These are phyloP conservation scores for Samsoniella hepiali DNA, from an alignment of 2,329 filamentous ascomycete species.

Conservation along the genomic window DNA sequence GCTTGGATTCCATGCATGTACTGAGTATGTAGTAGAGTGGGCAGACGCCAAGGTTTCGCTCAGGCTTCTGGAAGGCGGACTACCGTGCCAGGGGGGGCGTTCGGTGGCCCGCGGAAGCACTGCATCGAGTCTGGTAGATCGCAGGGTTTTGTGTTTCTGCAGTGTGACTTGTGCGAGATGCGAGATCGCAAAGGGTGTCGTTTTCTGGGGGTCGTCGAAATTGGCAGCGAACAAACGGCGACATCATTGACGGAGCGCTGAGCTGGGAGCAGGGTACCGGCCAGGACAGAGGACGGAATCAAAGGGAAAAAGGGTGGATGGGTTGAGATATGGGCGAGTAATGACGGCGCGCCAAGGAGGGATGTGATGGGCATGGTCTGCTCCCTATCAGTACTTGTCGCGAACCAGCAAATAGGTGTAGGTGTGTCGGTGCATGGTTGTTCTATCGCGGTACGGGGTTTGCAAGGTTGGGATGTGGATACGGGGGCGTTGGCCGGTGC, in stretches of 20 bases:
- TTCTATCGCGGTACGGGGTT: constrained; percentile 19
- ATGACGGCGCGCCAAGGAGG: neutral
- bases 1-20: neutral
- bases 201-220: neutral
- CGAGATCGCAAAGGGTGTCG: neutral
- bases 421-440: neutral
- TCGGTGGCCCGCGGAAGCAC: neutral
- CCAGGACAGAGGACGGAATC: too few species aligned
- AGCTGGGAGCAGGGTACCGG: neutral
- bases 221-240: neutral
- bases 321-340: neutral
- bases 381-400: neutral
- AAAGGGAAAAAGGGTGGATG: too few species aligned
- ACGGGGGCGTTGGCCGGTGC: constrained; percentile 14
- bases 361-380: neutral
- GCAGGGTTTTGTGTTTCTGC: neutral
- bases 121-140: neutral
- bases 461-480: constrained; percentile 18
- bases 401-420: neutral
- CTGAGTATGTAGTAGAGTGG: neutral
- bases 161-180: neutral
- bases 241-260: neutral
- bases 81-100: neutral
- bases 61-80: neutral
- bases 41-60: neutral